Conservation (phyloP, 2,329 filamentous ascomycete genomes). For the Didymella glomerata region DNA sequence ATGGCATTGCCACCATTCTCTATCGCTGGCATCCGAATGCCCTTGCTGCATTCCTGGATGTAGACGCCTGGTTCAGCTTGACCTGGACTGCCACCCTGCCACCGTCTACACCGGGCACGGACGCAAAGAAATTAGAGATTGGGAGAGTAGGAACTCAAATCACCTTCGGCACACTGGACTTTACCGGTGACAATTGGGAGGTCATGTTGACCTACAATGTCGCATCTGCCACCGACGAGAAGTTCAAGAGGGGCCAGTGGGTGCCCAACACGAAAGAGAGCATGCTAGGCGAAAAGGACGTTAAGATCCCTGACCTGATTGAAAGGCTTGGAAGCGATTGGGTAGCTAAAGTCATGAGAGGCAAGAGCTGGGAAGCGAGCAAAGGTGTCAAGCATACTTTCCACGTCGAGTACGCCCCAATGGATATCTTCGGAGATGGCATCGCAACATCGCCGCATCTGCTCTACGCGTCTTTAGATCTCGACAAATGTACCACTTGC, state of each 20-base stretch:
- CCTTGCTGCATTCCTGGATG: constrained; percentile 31
- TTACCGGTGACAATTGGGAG: constrained; percentile 29
- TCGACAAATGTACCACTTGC: constrained; percentile 29
- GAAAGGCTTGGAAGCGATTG: constrained; percentile 12
- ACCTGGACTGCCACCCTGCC: constrained; percentile 30
- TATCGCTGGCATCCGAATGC: constrained; percentile 33
- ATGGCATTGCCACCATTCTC: constrained; percentile 30
- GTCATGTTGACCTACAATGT: constrained; percentile 37
- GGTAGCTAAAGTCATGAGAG: constrained; percentile 5
- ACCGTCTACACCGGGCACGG: constrained; percentile 6
- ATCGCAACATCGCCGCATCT: constrained; percentile 37
- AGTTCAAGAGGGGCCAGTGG: constrained; percentile 25
- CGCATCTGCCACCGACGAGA: background rate
- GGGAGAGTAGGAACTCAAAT: constrained; percentile 35
- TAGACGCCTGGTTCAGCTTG: constrained; percentile 38
- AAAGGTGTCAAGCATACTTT: constrained; percentile 31
- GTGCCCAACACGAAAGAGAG: constrained; percentile 32
- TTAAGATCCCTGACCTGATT: constrained; percentile 23
- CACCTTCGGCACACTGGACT: constrained; percentile 33
- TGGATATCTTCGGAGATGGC: constrained; percentile 39
- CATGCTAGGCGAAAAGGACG: constrained; percentile 29
- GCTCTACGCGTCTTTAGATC: constrained; percentile 27
- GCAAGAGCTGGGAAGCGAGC: constrained; percentile 28
- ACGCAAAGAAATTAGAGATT: constrained; percentile 31
- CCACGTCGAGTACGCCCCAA: constrained; percentile 36